A percentile compares a stretch with the other conserved stretches of the same genome.
Conservation (phyloP, 169 alveolate genomes). For the Haemoproteus tartakovskyi region DNA sequence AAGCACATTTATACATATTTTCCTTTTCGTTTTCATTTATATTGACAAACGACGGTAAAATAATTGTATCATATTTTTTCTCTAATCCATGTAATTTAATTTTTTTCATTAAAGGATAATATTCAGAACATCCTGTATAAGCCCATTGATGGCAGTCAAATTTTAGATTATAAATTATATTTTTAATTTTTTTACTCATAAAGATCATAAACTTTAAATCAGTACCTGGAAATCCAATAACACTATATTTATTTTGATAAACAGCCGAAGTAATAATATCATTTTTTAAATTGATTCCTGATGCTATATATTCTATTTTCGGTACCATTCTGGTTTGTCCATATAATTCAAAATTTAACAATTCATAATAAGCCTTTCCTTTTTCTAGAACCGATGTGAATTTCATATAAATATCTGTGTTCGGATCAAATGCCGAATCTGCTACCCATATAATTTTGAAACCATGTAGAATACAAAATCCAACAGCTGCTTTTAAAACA, state of each 20-base stretch:
- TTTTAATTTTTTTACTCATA: constrained; percentile 54
- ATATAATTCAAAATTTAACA: constrained; percentile 67
- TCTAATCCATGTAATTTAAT: neutral
- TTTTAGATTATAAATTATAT: constrained; percentile 56
- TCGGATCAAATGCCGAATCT: constrained; percentile 70
- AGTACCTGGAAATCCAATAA: constrained; percentile 46
- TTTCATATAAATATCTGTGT: constrained; percentile 66
- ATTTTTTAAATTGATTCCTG: constrained; percentile 63
- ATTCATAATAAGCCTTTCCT: constrained; percentile 69
- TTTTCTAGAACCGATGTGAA: constrained; percentile 68
- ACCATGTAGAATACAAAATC: constrained; percentile 71
- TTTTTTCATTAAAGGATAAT: constrained; percentile 67
- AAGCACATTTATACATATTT: constrained; percentile 41
- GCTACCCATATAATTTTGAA: constrained; percentile 71
- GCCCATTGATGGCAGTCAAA: constrained; percentile 68
- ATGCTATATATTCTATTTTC: constrained; percentile 61
- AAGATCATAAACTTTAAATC: constrained; percentile 25
- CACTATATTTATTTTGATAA: constrained; percentile 30
- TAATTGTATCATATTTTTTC: constrained; percentile 17
- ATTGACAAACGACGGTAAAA: too few relatives aligned
- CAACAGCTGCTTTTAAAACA: constrained; percentile 63
- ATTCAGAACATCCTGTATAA: constrained; percentile 61
- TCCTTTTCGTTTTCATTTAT: constrained; percentile 32
- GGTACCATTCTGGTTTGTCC: constrained; percentile 67
- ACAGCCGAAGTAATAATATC: constrained; percentile 27